Conservation (phyloP, 371 early-diverging fungal genomes). For the Mortierella sp. region DNA sequence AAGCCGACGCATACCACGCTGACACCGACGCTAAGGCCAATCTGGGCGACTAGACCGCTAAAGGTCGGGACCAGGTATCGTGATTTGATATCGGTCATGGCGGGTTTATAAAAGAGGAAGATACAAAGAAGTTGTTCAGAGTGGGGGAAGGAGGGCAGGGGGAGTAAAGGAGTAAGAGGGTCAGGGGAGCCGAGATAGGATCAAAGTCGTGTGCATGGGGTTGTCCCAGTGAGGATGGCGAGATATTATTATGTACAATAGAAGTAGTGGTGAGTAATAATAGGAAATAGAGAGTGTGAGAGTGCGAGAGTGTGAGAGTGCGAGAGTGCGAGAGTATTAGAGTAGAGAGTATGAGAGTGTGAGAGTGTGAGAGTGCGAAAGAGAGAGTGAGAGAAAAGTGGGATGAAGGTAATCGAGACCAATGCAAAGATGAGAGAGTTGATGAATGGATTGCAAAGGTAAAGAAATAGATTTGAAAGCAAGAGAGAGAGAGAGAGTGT, state of each 20-base stretch:
- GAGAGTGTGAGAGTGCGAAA: no score
- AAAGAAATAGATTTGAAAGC: no score
- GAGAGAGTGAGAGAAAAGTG: no score
- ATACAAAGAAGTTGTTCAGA: background rate
- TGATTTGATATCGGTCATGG: constrained; percentile 29
- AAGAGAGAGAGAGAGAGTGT: no score
- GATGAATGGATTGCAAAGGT: no score
- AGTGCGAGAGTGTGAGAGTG: background rate
- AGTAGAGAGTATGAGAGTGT: background rate
- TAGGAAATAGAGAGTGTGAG: no score
- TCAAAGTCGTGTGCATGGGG: constrained; percentile 1
- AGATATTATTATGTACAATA: background rate
- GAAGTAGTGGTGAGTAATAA: background rate
- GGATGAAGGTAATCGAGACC: no score
- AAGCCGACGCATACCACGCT: constrained; percentile 48
- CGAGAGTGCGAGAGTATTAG: background rate
- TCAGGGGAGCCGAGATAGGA: background rate
- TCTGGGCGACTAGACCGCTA: constrained; percentile 58
- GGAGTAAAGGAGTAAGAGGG: background rate
- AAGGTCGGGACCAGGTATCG: constrained; percentile 54
- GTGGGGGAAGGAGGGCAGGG: constrained; percentile 1
- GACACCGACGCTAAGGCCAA: constrained; percentile 55
- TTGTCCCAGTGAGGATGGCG: background rate
- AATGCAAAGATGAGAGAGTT: no score
- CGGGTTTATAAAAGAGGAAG: background rate